Evolutionary conservation across 768 basidiomycete genomes (phyloP).

Genomic region (Austroboletus festivus): DNA sequence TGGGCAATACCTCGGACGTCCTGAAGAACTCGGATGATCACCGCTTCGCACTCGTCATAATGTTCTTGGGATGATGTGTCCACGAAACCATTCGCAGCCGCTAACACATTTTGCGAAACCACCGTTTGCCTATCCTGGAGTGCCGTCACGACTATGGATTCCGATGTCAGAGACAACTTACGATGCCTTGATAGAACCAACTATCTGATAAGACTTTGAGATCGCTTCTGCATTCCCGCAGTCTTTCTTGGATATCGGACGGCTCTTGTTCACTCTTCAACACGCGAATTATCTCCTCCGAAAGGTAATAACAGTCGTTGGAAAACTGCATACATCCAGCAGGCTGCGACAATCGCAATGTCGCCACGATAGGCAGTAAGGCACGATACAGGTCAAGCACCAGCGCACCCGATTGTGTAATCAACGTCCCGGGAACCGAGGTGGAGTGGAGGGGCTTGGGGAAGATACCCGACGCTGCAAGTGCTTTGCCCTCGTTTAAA

Average conservation of each 20-base stretch:
- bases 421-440: conserved; percentile 46
- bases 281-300: conserved; percentile 40
- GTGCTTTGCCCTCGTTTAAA: conserved; percentile 63
- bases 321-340: conserved; percentile 69
- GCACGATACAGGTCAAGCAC: conserved; percentile 79
- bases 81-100: conserved; percentile 61
- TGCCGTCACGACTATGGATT: not conserved
- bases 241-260: conserved; percentile 42
- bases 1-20: conserved; percentile 61
- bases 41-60: conserved; percentile 73
- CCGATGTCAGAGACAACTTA: conserved; percentile 35
- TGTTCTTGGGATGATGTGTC: conserved; percentile 69
- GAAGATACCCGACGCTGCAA: conserved; percentile 57
- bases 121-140: conserved; percentile 23
- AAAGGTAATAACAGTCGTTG: conserved; percentile 77
- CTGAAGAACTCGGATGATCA: conserved; percentile 58
- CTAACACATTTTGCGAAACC: conserved; percentile 40
- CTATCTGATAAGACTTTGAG: conserved; percentile 59
- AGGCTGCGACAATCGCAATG: conserved; percentile 44
- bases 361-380: conserved; percentile 65
- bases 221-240: conserved; percentile 49
- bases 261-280: conserved; percentile 27
- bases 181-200: conserved; percentile 70
- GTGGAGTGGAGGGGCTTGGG: conserved; percentile 29
- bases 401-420: conserved; percentile 60